Evolutionary conservation across 768 basidiomycete genomes (phyloP), one percentile per base, ranked within the genome.

Genomic region (Tylopilus sp.): DNA sequence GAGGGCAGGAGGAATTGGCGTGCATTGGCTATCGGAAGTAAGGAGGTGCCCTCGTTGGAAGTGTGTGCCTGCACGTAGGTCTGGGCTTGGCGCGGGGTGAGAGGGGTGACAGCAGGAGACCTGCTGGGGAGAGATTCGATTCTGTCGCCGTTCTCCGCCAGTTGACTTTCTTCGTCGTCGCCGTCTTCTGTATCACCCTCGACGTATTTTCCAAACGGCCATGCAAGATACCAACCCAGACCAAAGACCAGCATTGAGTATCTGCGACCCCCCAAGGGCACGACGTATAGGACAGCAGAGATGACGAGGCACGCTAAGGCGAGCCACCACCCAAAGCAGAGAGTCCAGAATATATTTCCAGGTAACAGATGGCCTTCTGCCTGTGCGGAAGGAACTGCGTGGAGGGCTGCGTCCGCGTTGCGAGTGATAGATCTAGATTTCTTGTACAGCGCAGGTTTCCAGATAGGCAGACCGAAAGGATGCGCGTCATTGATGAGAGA

Each of bases 161-260:
- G 55, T 10, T 63, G 73, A 15, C 64, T 73, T 38, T 72, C 72
- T 31, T 78, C 70, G 22, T 76, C 78, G 9, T 68, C 74, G 10
- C 62, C 63, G 4, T 74, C 68, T 33, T 75, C 73, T 21, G 73
- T 66, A 53, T 85, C 85, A 11, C 93, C 91, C 68, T 98, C 94
- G 43, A 99, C 91, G 66, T 98, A 99, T 70, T 98, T 98, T 18
- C 97, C 95, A 65, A 99, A 99, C 2, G 97, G 97, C 97, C 97
- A 98, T 20, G 82, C 81, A 47, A 98, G 79, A 67, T 99, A 99
- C 90, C 94, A 97, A 6, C 93, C 94, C 22, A 99, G 73, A 13
- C 97, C 97, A 62, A 83, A 92, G 6, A 98, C 74, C 26, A 98
- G 77, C n/a, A 79, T 81, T 3, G 91, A 82, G 66, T 95, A 98